A percentile compares a stretch with the other conserved stretches of the same genome.
Conservation (phyloP, 345 rosid species). For the Eucalyptus curtisii region DNA sequence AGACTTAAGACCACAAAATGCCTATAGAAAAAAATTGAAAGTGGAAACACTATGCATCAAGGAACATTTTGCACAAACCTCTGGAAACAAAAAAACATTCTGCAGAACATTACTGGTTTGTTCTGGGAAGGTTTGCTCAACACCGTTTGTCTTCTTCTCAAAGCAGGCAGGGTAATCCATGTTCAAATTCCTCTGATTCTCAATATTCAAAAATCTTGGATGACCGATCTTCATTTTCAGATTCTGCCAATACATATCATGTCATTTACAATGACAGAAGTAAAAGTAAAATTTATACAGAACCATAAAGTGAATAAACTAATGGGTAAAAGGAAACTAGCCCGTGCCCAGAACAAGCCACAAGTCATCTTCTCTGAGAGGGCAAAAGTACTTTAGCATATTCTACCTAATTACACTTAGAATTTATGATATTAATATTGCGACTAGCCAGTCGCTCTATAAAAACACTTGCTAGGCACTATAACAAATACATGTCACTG, state of each 20-base stretch:
- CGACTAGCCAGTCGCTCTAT: not conserved
- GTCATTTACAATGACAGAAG: not conserved
- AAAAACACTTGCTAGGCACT: not conserved
- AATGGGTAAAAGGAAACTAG: not conserved
- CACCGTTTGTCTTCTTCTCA: slow-evolving; percentile 25
- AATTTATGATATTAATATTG: not conserved
- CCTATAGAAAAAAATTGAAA: not conserved
- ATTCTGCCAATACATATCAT: slow-evolving; percentile 38
- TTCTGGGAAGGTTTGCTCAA: slow-evolving; percentile 12
- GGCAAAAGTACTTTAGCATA: not conserved
- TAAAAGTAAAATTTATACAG: not conserved
- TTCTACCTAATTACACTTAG: not conserved
- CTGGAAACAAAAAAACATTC: slow-evolving; percentile 62
- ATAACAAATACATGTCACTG: not conserved
- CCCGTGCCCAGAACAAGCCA: not conserved
- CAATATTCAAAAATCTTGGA: slow-evolving; percentile 64
- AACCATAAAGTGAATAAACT: not conserved
- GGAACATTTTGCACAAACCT: slow-evolving; percentile 36
- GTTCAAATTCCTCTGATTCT: slow-evolving; percentile 35
- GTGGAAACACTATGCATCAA: not conserved
- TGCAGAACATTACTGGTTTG: slow-evolving; percentile 13
- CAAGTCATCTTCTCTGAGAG: not conserved
- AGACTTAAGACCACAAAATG: slow-evolving; percentile 1
- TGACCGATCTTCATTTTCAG: slow-evolving; percentile 89
- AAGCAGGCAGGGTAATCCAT: slow-evolving; percentile 55